Conservation (phyloP, 495 filamentous ascomycete genomes). For the Neurospora discreta region DNA sequence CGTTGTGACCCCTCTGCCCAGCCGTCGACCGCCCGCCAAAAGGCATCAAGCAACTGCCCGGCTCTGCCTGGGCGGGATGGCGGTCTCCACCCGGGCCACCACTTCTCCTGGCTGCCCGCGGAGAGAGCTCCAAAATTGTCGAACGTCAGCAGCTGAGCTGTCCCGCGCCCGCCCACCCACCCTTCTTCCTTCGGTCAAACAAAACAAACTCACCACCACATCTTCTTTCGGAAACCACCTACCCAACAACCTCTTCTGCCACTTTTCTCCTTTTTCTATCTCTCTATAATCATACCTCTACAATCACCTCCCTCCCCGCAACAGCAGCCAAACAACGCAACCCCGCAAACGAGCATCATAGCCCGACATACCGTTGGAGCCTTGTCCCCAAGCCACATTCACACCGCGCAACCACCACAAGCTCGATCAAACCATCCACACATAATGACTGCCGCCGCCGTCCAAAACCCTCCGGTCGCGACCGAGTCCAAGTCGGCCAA, state of each 20-base stretch:
- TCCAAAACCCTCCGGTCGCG: constrained; percentile 39
- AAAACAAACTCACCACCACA: neutral
- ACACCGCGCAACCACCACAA: neutral
- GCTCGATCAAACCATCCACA: constrained; percentile 7
- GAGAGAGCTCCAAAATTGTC: neutral
- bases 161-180: neutral
- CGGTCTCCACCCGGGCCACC: neutral
- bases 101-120: neutral
- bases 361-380: neutral
- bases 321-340: neutral
- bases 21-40: neutral
- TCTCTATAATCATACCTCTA: neutral
- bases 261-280: neutral
- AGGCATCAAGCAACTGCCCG: neutral
- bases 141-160: neutral
- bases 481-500: constrained; percentile 51
- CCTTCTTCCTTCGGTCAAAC: neutral
- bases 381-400: neutral
- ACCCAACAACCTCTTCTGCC: neutral
- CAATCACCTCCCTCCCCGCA: neutral
- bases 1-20: neutral
- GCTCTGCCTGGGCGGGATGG: neutral
- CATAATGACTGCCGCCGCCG: constrained; percentile 36
- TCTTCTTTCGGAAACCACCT: neutral
- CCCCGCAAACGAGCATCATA: neutral